phyloP scores from a whole-genome alignment of 495 filamentous ascomycete species.

The Massariosphaeria phaeospora region DNA sequence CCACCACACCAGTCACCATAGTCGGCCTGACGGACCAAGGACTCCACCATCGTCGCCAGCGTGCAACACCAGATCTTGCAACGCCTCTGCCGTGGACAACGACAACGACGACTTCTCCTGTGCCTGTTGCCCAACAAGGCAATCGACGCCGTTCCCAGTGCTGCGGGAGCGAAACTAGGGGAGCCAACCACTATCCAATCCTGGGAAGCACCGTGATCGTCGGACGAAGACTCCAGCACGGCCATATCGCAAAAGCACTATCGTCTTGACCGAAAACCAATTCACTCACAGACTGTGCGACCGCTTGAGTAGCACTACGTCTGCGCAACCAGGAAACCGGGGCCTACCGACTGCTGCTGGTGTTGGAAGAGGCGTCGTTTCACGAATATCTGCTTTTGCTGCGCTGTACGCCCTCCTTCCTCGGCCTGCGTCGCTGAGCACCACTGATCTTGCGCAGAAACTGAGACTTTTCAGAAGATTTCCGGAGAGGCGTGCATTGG shows the following conservation, averaged over 20 bases:
- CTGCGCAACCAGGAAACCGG: slow-evolving; percentile 35
- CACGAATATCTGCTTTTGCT: slow-evolving; percentile 29
- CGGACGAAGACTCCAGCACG: slow-evolving; percentile 27
- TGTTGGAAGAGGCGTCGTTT: slow-evolving; percentile 17
- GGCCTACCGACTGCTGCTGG: slow-evolving; percentile 27
- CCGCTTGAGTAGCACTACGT: slow-evolving; percentile 29
- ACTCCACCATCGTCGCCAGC: slow-evolving; percentile 21
- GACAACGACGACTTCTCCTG: slow-evolving; percentile 10
- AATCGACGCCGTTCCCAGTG: slow-evolving; percentile 23
- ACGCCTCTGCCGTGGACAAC: slow-evolving; percentile 16
- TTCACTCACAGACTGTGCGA: slow-evolving; percentile 28
- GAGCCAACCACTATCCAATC: slow-evolving; percentile 26
- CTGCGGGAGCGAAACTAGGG: slow-evolving; percentile 5
- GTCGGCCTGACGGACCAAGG: too few relatives aligned
- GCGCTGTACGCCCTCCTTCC: slow-evolving; percentile 30
- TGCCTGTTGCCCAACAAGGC: slow-evolving; percentile 15
- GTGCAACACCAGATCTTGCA: slow-evolving; percentile 31
- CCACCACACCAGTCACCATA: slow-evolving; percentile 13
- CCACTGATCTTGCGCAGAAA: slow-evolving; percentile 31
- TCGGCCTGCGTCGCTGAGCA: slow-evolving; percentile 22
- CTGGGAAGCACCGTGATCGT: slow-evolving; percentile 22
- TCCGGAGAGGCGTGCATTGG: slow-evolving; percentile 32
- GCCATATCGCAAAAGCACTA: slow-evolving; percentile 22
- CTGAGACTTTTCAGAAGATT: slow-evolving; percentile 35
- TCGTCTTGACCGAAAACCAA: slow-evolving; percentile 28